phyloP scores from a whole-genome alignment of 768 basidiomycete species.

The Mycena alexandri region DNA sequence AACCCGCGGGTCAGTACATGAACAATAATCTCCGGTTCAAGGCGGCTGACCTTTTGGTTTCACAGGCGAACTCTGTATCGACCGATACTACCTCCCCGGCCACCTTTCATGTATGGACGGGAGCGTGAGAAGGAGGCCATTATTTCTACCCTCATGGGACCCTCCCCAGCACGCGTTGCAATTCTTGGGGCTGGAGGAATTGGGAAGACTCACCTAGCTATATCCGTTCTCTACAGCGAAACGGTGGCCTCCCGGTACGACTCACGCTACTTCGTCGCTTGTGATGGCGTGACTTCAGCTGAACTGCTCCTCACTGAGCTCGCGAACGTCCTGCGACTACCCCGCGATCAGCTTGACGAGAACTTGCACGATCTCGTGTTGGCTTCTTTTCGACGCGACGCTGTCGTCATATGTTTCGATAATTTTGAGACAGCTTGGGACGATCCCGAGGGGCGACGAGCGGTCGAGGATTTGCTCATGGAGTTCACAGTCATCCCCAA shows the following conservation, averaged over 20 bases:
- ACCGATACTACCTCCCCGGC: conserved; percentile 35
- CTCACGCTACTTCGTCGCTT: conserved; percentile 36
- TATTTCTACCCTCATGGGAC: conserved; percentile 18
- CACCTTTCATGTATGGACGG: conserved; percentile 34
- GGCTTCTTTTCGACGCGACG: conserved; percentile 24
- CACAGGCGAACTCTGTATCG: conserved; percentile 8
- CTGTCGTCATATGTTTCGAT: conserved; percentile 35
- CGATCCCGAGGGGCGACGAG: conserved; percentile 23
- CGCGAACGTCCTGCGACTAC: conserved; percentile 36
- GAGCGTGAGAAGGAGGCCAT: conserved; percentile 32
- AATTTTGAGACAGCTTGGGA: conserved; percentile 39
- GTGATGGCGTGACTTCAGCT: conserved; percentile 37
- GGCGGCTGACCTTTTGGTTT: conserved; percentile 10
- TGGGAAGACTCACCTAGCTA: conserved; percentile 33
- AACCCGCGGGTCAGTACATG: conserved; percentile 17
- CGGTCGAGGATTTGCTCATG: conserved; percentile 33
- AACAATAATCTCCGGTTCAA: neutral
- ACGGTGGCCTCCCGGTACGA: conserved; percentile 30
- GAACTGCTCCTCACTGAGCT: conserved; percentile 39
- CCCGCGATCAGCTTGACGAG: conserved; percentile 36
- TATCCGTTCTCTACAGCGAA: conserved; percentile 29
- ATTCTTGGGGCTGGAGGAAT: conserved; percentile 37
- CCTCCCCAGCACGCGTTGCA: conserved; percentile 28
- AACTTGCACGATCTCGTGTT: conserved; percentile 38
- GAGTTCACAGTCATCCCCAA: conserved; percentile 31